Evolutionary conservation across 2,329 filamentous ascomycete genomes (phyloP).

Genomic region (Periglandula ipomoeae): DNA sequence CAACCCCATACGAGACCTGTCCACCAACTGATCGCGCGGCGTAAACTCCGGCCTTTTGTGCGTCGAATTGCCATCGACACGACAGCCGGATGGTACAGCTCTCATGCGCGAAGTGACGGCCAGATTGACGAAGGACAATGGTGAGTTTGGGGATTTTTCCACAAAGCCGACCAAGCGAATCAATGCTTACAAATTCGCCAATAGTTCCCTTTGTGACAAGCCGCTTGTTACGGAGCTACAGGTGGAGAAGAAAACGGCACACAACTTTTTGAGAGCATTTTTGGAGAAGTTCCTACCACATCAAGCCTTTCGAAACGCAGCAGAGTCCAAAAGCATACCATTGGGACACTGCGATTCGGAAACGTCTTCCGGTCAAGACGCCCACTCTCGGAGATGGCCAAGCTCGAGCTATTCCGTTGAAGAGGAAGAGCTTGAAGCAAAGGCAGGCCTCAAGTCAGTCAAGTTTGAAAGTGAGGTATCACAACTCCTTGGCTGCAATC

Average conservation of each 20-base stretch:
- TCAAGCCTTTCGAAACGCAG: not conserved
- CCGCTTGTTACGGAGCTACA: not conserved
- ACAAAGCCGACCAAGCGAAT: not conserved
- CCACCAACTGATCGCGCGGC: not conserved
- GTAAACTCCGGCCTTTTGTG: not conserved
- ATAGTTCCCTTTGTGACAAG: not conserved
- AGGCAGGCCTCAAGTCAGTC: not conserved
- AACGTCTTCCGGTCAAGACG: not conserved
- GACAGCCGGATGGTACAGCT: not conserved
- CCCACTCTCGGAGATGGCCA: not conserved
- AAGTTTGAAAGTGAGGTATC: not conserved
- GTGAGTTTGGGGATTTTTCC: not conserved
- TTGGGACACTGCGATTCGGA: not conserved
- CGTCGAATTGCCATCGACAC: not conserved
- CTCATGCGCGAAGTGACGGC: not conserved
- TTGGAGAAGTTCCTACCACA: not conserved
- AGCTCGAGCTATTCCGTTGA: not conserved
- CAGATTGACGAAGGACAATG: not conserved
- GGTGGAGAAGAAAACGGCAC: not conserved
- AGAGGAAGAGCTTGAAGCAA: not conserved
- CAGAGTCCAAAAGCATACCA: not conserved
- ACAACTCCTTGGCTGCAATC: not conserved
- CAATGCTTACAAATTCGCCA: not conserved
- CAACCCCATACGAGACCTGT: not conserved
- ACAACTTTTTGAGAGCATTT: not conserved